phyloP scores from a whole-genome alignment of 2,329 filamentous ascomycete species.

The Alternaria triticimaculans region DNA sequence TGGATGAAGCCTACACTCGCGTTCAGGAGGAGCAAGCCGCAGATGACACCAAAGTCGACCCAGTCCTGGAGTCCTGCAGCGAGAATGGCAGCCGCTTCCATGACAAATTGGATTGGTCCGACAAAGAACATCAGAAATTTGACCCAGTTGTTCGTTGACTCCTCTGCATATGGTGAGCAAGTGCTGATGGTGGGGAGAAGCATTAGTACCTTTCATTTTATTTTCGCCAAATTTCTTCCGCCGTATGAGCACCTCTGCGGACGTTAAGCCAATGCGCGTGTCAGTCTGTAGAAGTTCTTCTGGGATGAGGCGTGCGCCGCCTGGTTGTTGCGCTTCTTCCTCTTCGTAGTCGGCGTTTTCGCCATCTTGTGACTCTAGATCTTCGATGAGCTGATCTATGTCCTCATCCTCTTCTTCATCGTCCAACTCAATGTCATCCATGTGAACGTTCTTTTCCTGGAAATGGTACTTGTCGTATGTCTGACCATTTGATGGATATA shows the following conservation, averaged over 20 bases:
- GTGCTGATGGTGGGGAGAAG: neutral
- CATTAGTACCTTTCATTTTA: conserved; percentile 70
- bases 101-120: conserved; percentile 91
- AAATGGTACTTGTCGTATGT: conserved; percentile 15
- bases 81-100: conserved; percentile 82
- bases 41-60: conserved; percentile 94
- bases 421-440: conserved; percentile 53
- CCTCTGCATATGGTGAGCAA: conserved; percentile 59
- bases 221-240: conserved; percentile 82
- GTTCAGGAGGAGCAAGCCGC: conserved; percentile 81
- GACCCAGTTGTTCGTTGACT: conserved; percentile 82
- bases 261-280: conserved; percentile 73
- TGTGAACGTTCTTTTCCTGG: conserved; percentile 7
- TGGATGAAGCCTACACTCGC: conserved; percentile 86
- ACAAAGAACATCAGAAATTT: conserved; percentile 86
- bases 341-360: conserved; percentile 70
- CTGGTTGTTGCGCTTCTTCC: conserved; percentile 59
- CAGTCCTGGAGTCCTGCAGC: conserved; percentile 86
- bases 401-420: conserved; percentile 81
- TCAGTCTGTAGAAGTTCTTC: conserved; percentile 82
- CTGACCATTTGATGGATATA: conserved; percentile 7
- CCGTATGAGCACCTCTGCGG: conserved; percentile 68
- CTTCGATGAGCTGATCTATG: conserved; percentile 85
- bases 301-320: conserved; percentile 66
- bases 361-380: conserved; percentile 82